These are phyloP conservation scores for Tremellales sp. DNA, from an alignment of 1,284 basidiomycete genomes.

Conservation along the genomic window DNA sequence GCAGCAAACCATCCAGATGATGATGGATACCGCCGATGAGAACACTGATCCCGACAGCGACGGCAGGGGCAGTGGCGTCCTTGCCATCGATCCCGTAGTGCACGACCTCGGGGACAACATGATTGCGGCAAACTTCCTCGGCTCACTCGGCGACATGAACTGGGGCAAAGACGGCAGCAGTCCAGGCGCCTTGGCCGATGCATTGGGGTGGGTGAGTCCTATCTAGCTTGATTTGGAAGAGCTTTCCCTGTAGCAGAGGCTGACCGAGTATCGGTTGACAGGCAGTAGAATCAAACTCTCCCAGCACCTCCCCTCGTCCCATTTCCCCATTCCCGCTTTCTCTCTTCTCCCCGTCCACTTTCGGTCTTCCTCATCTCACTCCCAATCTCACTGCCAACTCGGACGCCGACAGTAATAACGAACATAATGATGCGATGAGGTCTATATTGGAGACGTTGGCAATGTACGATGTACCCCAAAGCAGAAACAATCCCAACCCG, in stretches of 20 bases:
- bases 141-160: background rate
- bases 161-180: background rate
- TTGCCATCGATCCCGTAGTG: background rate
- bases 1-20: conserved; percentile 28
- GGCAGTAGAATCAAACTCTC: background rate
- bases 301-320: conserved; percentile 15
- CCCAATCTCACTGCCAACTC: conserved; percentile 1
- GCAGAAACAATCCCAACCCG: conserved; percentile 39
- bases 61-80: background rate
- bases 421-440: conserved; percentile 21
- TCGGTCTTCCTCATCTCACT: conserved; percentile 12
- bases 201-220: conserved; percentile 17
- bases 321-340: conserved; percentile 33
- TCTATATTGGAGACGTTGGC: conserved; percentile 37
- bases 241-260: background rate
- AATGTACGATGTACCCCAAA: conserved; percentile 40
- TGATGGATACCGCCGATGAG: conserved; percentile 21
- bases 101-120: background rate
- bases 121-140: conserved; percentile 1
- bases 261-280: background rate
- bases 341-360: conserved; percentile 35
- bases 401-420: conserved; percentile 10
- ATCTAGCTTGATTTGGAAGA: background rate
- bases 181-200: background rate
- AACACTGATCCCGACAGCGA: background rate